Conservation (phyloP, 2,329 filamentous ascomycete genomes). For the Aureobasidium namibiae region DNA sequence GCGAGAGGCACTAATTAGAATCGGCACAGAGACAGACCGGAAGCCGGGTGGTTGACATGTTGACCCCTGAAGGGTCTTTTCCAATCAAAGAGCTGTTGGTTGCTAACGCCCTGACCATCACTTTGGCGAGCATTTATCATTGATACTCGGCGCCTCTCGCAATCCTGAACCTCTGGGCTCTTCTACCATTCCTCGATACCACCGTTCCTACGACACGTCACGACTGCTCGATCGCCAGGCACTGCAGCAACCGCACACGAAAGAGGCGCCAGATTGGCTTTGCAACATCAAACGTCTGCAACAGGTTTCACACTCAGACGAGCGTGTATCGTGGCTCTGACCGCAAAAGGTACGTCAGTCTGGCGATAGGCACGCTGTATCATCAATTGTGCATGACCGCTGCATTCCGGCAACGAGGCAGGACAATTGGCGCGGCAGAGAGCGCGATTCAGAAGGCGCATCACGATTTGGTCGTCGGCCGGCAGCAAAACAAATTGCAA, state of each 20-base stretch:
- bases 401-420: neutral
- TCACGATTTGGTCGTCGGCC: neutral
- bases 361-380: neutral
- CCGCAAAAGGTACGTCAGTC: neutral
- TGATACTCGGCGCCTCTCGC: conserved; percentile 5
- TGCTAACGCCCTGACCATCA: conserved; percentile 8
- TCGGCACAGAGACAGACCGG: neutral
- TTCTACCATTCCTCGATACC: neutral
- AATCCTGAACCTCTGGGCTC: neutral
- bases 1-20: neutral
- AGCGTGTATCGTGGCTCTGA: neutral
- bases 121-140: conserved; percentile 6
- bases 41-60: conserved; percentile 4
- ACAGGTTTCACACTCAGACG: neutral
- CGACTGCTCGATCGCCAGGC: neutral
- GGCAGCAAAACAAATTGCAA: conserved; percentile 2
- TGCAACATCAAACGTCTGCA: conserved; percentile 1
- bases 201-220: neutral
- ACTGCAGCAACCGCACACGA: conserved; percentile 3
- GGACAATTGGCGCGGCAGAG: neutral
- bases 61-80: conserved; percentile 4
- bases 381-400: conserved; percentile 2
- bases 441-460: neutral
- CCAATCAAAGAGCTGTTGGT: conserved; percentile 7
- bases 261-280: conserved; percentile 10